Evolutionary conservation across 2,329 filamentous ascomycete species (phyloP).

Genomic region (Botryotinia globosa): DNA sequence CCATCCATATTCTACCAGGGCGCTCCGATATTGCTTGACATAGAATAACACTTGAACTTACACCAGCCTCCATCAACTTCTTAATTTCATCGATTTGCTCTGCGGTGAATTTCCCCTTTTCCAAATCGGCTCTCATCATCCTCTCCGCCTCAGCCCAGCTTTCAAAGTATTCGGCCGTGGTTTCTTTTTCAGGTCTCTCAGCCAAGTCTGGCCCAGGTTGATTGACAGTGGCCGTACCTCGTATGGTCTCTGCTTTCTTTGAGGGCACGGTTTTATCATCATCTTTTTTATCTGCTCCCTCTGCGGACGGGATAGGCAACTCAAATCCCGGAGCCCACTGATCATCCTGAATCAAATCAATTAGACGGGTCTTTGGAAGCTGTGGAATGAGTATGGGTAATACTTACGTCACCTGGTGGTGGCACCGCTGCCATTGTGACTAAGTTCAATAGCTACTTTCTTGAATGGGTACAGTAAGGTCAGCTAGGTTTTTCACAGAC

Average conservation of each 20-base stretch:
- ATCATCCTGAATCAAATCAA: not conserved
- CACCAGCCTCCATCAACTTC: not conserved
- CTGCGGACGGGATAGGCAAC: not conserved
- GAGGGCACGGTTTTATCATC: no score
- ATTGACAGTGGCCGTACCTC: not conserved
- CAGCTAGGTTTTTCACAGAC: not conserved
- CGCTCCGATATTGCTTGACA: no score
- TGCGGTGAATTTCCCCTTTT: not conserved
- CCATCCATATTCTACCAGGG: not conserved
- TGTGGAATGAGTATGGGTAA: no score
- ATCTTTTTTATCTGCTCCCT: no score
- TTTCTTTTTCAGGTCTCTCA: conserved; percentile 3
- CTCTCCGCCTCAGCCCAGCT: not conserved
- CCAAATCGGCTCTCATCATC: not conserved
- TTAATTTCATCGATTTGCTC: not conserved
- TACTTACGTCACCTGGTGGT: not conserved
- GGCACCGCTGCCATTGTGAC: not conserved
- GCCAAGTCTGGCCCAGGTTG: not conserved
- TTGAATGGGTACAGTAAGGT: not conserved
- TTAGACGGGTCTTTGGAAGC: not conserved
- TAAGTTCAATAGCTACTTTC: not conserved
- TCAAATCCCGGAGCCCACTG: not conserved
- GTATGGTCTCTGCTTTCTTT: not conserved
- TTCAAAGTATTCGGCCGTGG: not conserved
- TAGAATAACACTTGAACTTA: not conserved